Evolutionary conservation across 2,329 filamentous ascomycete genomes (phyloP), one percentile per base, ranked within the genome.

Genomic region (Lecanicillium sp.): DNA sequence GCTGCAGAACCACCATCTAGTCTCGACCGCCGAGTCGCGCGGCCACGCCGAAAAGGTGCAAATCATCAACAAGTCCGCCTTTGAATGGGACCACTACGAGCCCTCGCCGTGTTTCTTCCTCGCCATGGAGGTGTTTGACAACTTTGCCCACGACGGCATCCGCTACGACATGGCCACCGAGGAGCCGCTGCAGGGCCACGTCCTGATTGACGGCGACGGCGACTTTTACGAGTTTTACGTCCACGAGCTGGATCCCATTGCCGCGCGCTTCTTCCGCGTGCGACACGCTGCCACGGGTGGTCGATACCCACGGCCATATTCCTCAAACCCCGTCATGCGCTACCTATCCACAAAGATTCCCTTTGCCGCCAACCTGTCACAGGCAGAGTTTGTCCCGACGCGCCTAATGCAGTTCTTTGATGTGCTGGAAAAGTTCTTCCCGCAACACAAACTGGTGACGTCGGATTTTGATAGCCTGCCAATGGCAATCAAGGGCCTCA

Each of bases 71-170:
- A 78, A 80, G 50, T 94, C 85, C 54, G 85, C 98, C 56, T 96
- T 98, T 56, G 87, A 95, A 60, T 98, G 92, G 90, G 69, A 83
- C 47, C 76, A 77, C 33, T 85, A 84, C 48, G 85, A 95, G n/a
- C 83, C 87, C 8, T 85, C 83, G 3, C 92, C 90, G 0, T 96
- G 92, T 67, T 98, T 94, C 71, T 96, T 98, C 70, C 76, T 98
- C 30, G 92, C 90, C 32, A 83, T 98, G 63, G 92, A 98, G 63
- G 92, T 98, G 48, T 95, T 95, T 55, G 92, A 98, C 68, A 98
- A 98, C 65, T 96, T 98, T 58, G 81, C 87, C 27, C 94, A 98
- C 66, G 92, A 98, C 64, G 76, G 82, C 43, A 79, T 98, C 45
- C 89, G 94, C 46, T 98, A 96, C 65, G 83, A 96, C 62, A 71